phyloP scores from a whole-genome alignment of 1,139 yeast genomes.

The Lodderomyces oxycetoniae region DNA sequence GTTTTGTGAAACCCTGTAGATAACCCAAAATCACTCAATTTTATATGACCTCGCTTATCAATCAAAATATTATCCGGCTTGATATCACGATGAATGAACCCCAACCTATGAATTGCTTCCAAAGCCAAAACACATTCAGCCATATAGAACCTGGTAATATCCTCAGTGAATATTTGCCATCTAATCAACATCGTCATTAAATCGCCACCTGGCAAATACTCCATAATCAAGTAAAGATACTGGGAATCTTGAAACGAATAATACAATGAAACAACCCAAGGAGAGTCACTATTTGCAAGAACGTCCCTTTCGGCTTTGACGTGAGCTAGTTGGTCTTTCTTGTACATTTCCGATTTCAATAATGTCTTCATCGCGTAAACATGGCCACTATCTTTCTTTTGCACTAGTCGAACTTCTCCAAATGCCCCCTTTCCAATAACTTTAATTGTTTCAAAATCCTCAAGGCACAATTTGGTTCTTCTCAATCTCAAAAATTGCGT shows the following conservation, averaged over 20 bases:
- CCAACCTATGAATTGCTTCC: constrained; percentile 76
- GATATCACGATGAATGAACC: constrained; percentile 75
- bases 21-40: constrained; percentile 76
- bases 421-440: constrained; percentile 86
- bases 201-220: constrained; percentile 82
- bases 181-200: constrained; percentile 83
- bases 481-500: constrained; percentile 71
- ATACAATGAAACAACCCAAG: constrained; percentile 80
- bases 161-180: constrained; percentile 84
- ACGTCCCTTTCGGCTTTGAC: constrained; percentile 86
- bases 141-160: constrained; percentile 78
- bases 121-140: constrained; percentile 84
- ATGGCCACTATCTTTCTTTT: constrained; percentile 75
- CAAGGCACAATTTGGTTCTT: constrained; percentile 68
- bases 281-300: constrained; percentile 78
- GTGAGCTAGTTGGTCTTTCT: constrained; percentile 77
- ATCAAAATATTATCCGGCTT: constrained; percentile 79
- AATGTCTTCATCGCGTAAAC: constrained; percentile 83
- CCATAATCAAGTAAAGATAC: constrained; percentile 75
- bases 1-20: constrained; percentile 85
- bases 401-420: constrained; percentile 82
- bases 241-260: constrained; percentile 79
- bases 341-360: constrained; percentile 75
- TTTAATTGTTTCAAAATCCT: constrained; percentile 73
- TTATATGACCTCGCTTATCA: constrained; percentile 76